These are phyloP conservation scores for Xylariaceae sp. DNA, from an alignment of 2,329 filamentous ascomycete genomes.

Conservation along the genomic window DNA sequence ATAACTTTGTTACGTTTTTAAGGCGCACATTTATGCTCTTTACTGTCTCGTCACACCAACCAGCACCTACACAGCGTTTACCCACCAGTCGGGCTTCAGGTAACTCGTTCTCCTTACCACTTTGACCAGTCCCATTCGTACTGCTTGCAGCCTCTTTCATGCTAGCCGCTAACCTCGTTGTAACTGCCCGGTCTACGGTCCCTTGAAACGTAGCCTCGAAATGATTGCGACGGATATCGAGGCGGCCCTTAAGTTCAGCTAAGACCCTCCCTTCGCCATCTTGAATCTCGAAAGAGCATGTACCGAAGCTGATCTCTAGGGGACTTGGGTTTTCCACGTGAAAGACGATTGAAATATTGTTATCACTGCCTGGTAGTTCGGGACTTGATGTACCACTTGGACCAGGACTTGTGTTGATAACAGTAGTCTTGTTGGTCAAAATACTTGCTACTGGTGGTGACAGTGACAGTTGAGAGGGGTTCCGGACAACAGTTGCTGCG, in stretches of 20 bases:
- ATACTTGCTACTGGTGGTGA: neutral
- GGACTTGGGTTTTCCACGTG: slow-evolving; percentile 34
- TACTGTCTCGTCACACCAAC: slow-evolving; percentile 36
- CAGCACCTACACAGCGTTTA: slow-evolving; percentile 30
- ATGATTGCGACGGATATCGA: slow-evolving; percentile 31
- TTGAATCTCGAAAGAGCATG: slow-evolving; percentile 35
- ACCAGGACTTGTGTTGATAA: neutral
- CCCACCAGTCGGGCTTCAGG: slow-evolving; percentile 30
- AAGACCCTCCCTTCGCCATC: slow-evolving; percentile 23
- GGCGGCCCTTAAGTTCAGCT: slow-evolving; percentile 33
- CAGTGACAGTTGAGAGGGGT: neutral
- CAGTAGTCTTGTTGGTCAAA: neutral
- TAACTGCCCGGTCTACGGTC: slow-evolving; percentile 14
- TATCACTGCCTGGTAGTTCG: neutral
- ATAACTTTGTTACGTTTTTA: slow-evolving; percentile 17
- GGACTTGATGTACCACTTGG: neutral
- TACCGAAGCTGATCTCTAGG: slow-evolving; percentile 37
- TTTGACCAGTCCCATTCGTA: neutral
- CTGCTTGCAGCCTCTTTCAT: neutral
- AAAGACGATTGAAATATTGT: slow-evolving; percentile 21
- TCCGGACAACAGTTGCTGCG: neutral
- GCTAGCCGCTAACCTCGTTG: slow-evolving; percentile 8
- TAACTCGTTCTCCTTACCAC: neutral
- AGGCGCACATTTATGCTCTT: slow-evolving; percentile 36
- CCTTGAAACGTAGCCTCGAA: slow-evolving; percentile 32